These are phyloP conservation scores for Phytophthora agathidicida DNA, from an alignment of 352 stramenopile genomes.

Conservation along the genomic window DNA sequence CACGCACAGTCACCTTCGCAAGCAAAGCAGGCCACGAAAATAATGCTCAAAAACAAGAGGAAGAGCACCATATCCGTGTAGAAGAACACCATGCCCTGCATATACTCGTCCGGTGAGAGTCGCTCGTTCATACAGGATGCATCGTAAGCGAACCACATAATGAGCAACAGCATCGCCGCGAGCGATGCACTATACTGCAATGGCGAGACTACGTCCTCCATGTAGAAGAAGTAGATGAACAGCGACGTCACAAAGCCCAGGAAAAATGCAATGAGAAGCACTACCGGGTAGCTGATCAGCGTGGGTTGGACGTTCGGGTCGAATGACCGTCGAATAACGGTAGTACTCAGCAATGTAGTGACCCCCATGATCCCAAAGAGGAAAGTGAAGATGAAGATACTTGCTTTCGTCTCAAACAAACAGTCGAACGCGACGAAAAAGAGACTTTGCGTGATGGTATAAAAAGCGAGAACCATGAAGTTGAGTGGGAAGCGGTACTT, in stretches of 20 bases:
- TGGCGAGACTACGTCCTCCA: constrained; percentile 54
- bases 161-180: constrained; percentile 61
- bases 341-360: constrained; percentile 61
- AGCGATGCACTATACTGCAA: constrained; percentile 64
- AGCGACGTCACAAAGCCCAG: constrained; percentile 62
- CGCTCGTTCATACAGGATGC: constrained; percentile 81
- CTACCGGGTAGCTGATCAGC: constrained; percentile 66
- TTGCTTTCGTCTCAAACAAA: constrained; percentile 62
- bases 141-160: constrained; percentile 85
- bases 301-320: constrained; percentile 36
- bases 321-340: constrained; percentile 44
- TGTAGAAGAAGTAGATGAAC: constrained; percentile 66
- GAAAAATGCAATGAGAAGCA: constrained; percentile 59
- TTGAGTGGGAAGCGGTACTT: constrained; percentile 80
- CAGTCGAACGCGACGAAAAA: constrained; percentile 66
- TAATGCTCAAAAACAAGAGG: constrained; percentile 77
- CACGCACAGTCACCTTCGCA: constrained; percentile 79
- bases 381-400: constrained; percentile 71
- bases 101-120: constrained; percentile 80
- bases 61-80: constrained; percentile 87
- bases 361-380: constrained; percentile 67
- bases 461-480: constrained; percentile 62
- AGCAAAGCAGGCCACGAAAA: constrained; percentile 78
- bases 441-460: constrained; percentile 65
- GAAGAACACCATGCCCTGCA: constrained; percentile 86